Conservation (phyloP, 2,329 filamentous ascomycete genomes). For the Paramyrothecium sp. region DNA sequence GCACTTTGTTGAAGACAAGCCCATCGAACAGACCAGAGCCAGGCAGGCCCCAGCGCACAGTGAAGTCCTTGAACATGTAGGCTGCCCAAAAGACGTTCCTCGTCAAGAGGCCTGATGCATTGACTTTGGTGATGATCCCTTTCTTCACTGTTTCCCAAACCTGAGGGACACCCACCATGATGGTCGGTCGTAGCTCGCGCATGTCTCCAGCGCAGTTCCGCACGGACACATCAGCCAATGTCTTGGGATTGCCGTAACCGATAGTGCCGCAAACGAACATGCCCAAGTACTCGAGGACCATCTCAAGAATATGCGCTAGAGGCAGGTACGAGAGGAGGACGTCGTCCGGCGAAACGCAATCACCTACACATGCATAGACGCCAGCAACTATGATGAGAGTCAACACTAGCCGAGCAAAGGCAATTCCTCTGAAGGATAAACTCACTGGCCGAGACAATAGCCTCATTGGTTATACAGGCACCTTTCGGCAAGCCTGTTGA, state of each 20-base stretch:
- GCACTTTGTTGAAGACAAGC: slow-evolving; percentile 82
- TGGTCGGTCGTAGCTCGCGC: slow-evolving; percentile 76
- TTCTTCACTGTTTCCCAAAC: slow-evolving; percentile 94
- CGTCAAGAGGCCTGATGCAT: slow-evolving; percentile 64
- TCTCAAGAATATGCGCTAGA: slow-evolving; percentile 85
- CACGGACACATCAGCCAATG: slow-evolving; percentile 77
- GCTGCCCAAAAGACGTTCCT: slow-evolving; percentile 72
- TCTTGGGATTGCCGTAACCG: slow-evolving; percentile 86
- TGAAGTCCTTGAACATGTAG: slow-evolving; percentile 48
- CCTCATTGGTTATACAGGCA: slow-evolving; percentile 36
- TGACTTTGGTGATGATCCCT: slow-evolving; percentile 76
- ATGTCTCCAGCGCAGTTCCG: slow-evolving; percentile 88
- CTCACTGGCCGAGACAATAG: background rate
- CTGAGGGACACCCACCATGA: slow-evolving; percentile 83
- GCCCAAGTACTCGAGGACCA: slow-evolving; percentile 83
- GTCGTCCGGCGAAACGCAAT: slow-evolving; percentile 76
- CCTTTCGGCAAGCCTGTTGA: slow-evolving; percentile 83
- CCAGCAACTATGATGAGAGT: slow-evolving; percentile 58
- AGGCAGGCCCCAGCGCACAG: slow-evolving; percentile 55
- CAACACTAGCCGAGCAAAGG: background rate
- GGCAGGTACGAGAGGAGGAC: slow-evolving; percentile 81
- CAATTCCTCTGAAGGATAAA: slow-evolving; percentile 3
- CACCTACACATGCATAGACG: slow-evolving; percentile 73
- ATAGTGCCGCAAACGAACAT: slow-evolving; percentile 85
- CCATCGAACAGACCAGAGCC: slow-evolving; percentile 72